These are phyloP conservation scores for Babesia caballi DNA, from an alignment of 169 alveolate genomes.

Conservation along the genomic window DNA sequence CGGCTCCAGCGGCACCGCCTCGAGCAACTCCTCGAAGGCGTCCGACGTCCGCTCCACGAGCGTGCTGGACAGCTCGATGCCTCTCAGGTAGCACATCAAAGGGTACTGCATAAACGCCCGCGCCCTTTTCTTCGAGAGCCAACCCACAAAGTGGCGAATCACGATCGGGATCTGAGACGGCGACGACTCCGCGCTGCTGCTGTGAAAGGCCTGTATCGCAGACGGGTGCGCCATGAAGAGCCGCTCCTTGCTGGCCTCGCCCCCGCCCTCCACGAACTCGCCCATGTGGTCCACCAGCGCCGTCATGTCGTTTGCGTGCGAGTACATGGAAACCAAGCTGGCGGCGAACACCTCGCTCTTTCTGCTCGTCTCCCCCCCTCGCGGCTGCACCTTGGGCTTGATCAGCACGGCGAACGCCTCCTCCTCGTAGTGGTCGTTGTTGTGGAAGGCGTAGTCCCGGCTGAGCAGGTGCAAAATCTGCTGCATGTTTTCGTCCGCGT, in stretches of 20 bases:
- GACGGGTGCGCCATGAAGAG: conserved; percentile 2
- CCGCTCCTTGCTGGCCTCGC: no score
- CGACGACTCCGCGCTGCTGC: conserved; percentile 14
- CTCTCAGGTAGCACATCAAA: conserved; percentile 11
- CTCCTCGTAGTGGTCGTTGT: not conserved
- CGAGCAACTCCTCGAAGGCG: conserved; percentile 1
- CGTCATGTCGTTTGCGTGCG: conserved; percentile 24
- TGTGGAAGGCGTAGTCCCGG: not conserved
- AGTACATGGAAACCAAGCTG: conserved; percentile 21
- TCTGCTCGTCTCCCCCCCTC: not conserved
- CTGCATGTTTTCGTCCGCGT: conserved; percentile 24
- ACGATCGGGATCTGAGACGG: conserved; percentile 18
- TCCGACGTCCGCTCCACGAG: not conserved
- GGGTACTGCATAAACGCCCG: not conserved
- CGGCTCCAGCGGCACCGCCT: not conserved
- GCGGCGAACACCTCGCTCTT: conserved; percentile 10
- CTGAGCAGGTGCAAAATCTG: conserved; percentile 22
- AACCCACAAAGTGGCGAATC: not conserved
- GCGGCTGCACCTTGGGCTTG: not conserved
- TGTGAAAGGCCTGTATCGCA: conserved; percentile 17
- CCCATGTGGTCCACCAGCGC: conserved; percentile 29
- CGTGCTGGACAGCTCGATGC: conserved; percentile 11
- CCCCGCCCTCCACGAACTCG: not conserved
- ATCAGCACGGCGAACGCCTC: not conserved
- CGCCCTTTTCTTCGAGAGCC: not conserved